Conservation (phyloP, 257 asterid species). For the Galeopsis tetrahit region DNA sequence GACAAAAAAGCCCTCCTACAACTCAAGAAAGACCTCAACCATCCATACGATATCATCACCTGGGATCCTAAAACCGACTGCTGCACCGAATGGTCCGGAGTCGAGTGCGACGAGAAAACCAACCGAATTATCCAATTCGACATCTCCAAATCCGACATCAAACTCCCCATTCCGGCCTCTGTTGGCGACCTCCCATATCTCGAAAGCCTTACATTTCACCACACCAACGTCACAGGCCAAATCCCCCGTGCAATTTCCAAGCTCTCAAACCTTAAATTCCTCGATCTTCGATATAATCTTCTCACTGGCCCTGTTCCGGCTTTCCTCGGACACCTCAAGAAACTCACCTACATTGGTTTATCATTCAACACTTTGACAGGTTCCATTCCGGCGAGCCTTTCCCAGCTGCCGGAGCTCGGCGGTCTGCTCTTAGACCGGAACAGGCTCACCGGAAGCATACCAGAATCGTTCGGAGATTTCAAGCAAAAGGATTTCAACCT, state of each 20-base stretch:
- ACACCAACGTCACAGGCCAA: not conserved
- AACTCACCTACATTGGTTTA: slow-evolving; percentile 52
- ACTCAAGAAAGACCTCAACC: slow-evolving; percentile 40
- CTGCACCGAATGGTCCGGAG: slow-evolving; percentile 42
- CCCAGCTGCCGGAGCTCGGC: too few relatives aligned
- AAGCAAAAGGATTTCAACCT: too few relatives aligned
- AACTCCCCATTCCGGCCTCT: slow-evolving; percentile 39
- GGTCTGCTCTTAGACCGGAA: too few relatives aligned
- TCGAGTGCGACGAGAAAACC: slow-evolving; percentile 38
- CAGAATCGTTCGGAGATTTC: too few relatives aligned
- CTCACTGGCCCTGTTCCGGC: slow-evolving; percentile 54
- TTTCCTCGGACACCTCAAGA: slow-evolving; percentile 41
- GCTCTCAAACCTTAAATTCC: slow-evolving; percentile 42
- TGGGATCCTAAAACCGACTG: slow-evolving; percentile 60
- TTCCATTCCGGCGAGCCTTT: not conserved
- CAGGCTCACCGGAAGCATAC: too few relatives aligned
- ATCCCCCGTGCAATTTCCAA: not conserved
- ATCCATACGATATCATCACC: slow-evolving; percentile 31
- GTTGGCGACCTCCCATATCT: slow-evolving; percentile 24
- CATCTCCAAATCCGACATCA: slow-evolving; percentile 34
- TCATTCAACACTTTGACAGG: slow-evolving; percentile 54
- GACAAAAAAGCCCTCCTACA: slow-evolving; percentile 41
- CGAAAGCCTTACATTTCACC: not conserved
- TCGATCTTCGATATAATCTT: slow-evolving; percentile 42
- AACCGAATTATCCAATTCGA: slow-evolving; percentile 36